Percentiles rank a stretch among this genome's conserved stretches.
Conservation (phyloP, 441 rosid genomes). For the Erodium moschatum region DNA sequence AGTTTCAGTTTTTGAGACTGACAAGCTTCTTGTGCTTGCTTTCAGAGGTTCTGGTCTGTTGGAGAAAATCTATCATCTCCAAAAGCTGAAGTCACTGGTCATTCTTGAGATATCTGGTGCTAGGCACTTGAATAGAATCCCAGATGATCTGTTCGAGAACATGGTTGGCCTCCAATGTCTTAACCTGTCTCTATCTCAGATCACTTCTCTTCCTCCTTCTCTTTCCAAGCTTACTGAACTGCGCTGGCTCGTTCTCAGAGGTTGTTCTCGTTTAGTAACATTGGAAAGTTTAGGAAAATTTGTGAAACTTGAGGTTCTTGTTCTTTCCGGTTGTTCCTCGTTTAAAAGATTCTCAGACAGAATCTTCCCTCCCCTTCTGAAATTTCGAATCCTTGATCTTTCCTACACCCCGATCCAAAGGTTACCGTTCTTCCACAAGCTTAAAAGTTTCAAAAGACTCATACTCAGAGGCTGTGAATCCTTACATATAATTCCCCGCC, state of each 20-base stretch:
- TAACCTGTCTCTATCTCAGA: slow-evolving; percentile 36
- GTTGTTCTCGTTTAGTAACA: slow-evolving; percentile 30
- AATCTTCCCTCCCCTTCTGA: slow-evolving; percentile 23
- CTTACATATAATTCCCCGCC: slow-evolving; percentile 29
- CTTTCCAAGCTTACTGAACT: slow-evolving; percentile 27
- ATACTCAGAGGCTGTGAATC: slow-evolving; percentile 28
- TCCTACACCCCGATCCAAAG: slow-evolving; percentile 30
- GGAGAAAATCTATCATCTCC: slow-evolving; percentile 19
- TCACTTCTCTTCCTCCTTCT: slow-evolving; percentile 26
- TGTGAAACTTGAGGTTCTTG: slow-evolving; percentile 40
- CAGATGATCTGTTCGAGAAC: slow-evolving; percentile 24
- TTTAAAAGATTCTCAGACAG: slow-evolving; percentile 26
- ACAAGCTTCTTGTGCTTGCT: slow-evolving; percentile 33
- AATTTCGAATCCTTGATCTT: slow-evolving; percentile 36
- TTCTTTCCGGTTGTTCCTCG: slow-evolving; percentile 35
- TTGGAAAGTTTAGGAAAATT: slow-evolving; percentile 31
- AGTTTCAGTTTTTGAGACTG: slow-evolving; percentile 1
- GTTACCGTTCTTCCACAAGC: slow-evolving; percentile 29
- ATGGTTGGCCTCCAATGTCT: slow-evolving; percentile 35
- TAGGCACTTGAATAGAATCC: slow-evolving; percentile 23
- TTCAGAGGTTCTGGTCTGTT: slow-evolving; percentile 43
- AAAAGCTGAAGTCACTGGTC: slow-evolving; percentile 21
- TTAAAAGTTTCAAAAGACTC: slow-evolving; percentile 25
- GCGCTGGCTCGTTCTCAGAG: slow-evolving; percentile 44
- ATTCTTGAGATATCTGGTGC: slow-evolving; percentile 55